Evolutionary conservation across 2,329 filamentous ascomycete species (phyloP).

Genomic region (Xylaria sp.): DNA sequence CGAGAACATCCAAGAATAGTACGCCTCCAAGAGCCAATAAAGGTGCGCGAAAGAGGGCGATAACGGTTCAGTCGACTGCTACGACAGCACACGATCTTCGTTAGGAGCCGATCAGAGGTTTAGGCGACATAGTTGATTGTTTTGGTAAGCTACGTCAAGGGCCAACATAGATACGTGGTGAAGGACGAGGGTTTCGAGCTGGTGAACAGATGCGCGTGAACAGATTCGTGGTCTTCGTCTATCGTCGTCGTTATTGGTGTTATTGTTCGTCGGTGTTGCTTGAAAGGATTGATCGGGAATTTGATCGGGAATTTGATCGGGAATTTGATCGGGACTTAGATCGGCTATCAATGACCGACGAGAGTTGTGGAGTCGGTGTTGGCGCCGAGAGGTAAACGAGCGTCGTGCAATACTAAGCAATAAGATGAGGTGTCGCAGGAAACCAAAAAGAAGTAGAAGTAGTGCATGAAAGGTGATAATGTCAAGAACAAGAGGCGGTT

Average conservation of each 20-base stretch:
- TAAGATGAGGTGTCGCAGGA: neutral
- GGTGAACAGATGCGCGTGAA: conserved; percentile 23
- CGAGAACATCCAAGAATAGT: conserved; percentile 15
- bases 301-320: conserved; percentile 26
- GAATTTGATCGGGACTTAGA: conserved; percentile 21
- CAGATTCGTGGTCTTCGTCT: neutral
- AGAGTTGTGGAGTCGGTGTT: conserved; percentile 29
- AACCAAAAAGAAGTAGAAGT: neutral
- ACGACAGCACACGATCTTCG: conserved; percentile 41
- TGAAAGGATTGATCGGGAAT: conserved; percentile 26
- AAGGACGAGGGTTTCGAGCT: conserved; percentile 21
- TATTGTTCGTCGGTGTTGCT: neutral
- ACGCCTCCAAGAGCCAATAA: conserved; percentile 1
- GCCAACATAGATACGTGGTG: conserved; percentile 40
- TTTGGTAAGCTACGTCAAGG: conserved; percentile 34
- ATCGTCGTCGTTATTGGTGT: neutral
- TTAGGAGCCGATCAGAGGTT: conserved; percentile 42
- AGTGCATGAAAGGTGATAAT: neutral
- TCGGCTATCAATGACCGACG: conserved; percentile 31
- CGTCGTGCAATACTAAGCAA: conserved; percentile 6
- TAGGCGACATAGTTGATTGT: conserved; percentile 48
- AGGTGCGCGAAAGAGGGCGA: conserved; percentile 1
- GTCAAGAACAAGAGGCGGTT: conserved; percentile 10
- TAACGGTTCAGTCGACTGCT: conserved; percentile 20
- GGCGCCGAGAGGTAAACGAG: conserved; percentile 35